Conservation (phyloP, 106 monocot species). For the Amphibolis antarctica region DNA sequence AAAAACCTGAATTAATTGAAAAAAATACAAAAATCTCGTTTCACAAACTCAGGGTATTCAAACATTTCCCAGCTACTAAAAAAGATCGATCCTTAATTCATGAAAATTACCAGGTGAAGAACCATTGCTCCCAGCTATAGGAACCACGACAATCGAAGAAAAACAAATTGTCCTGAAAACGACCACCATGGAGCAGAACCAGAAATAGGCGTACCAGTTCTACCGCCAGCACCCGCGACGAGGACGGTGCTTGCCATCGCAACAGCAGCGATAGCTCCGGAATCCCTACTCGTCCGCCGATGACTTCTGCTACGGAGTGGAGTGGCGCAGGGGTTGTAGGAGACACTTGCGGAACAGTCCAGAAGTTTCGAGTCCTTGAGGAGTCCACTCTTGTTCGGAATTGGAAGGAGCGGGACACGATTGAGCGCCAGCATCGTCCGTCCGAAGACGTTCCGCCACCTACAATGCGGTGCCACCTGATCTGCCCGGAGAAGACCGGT, state of each 20-base stretch:
- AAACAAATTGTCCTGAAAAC: too few relatives aligned
- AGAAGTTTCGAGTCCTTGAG: neutral
- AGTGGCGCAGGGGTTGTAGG: neutral
- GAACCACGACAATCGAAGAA: too few relatives aligned
- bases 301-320: neutral
- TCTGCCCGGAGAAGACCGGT: too few relatives aligned
- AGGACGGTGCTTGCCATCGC: slow-evolving; percentile 22
- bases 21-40: too few relatives aligned
- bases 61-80: too few relatives aligned
- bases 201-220: slow-evolving; percentile 10
- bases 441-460: neutral
- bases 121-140: too few relatives aligned
- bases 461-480: too few relatives aligned
- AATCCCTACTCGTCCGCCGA: neutral
- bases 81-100: too few relatives aligned
- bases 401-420: neutral
- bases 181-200: neutral
- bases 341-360: neutral
- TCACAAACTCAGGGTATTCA: too few relatives aligned
- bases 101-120: too few relatives aligned
- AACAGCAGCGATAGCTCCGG: neutral
- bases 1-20: too few relatives aligned
- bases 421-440: neutral
- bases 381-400: neutral
- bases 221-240: slow-evolving; percentile 24